Evolutionary conservation across 78 protist species (phyloP).

Genomic region (Guillardia theta): DNA sequence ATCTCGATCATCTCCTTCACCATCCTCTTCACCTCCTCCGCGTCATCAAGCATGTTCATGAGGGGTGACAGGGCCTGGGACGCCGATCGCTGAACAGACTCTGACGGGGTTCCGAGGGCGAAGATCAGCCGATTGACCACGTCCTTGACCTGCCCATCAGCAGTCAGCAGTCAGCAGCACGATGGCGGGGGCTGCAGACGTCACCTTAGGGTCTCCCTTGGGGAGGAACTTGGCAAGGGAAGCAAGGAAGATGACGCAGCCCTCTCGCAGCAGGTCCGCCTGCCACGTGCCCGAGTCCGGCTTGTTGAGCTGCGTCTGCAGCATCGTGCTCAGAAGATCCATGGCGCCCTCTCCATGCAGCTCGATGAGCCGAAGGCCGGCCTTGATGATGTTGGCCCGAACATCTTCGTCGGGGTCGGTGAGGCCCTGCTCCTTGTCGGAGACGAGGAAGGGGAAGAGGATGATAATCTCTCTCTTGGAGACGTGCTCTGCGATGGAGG

Average conservation of each 20-base stretch:
- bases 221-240: conserved; percentile 35
- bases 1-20: background rate
- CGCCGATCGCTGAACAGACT: conserved; percentile 69
- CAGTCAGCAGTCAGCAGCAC: background rate
- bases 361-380: background rate
- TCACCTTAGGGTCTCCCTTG: background rate
- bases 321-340: background rate
- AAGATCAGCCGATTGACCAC: conserved; percentile 14
- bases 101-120: conserved; percentile 66
- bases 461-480: conserved; percentile 17
- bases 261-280: conserved; percentile 21
- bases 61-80: conserved; percentile 58
- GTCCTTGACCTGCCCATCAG: background rate
- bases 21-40: background rate
- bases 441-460: conserved; percentile 25
- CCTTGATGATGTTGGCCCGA: background rate
- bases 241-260: conserved; percentile 6
- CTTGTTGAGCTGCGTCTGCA: conserved; percentile 7
- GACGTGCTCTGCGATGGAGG: conserved; percentile 2
- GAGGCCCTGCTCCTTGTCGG: conserved; percentile 6
- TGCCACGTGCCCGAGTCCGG: conserved; percentile 25
- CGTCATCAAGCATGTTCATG: background rate
- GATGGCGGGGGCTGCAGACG: background rate
- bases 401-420: conserved; percentile 28
- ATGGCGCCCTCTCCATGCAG: background rate